Conservation (phyloP, 2,329 filamentous ascomycete species). For the Corinectria fuckeliana region DNA sequence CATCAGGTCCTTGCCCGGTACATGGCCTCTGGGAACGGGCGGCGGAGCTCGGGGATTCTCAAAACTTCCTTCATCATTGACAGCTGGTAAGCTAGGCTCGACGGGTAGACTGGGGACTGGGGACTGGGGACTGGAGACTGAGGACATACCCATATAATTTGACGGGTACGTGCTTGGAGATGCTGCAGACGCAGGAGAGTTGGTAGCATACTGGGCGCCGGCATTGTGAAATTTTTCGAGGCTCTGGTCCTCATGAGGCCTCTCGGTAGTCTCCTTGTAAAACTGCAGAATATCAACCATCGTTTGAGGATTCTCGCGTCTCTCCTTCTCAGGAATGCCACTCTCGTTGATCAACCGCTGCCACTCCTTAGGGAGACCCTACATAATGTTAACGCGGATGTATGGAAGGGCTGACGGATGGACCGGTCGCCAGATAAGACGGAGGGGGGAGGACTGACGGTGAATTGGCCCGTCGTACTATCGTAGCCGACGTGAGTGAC, state of each 20-base stretch:
- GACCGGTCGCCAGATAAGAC: constrained; percentile 20
- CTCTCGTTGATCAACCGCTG: constrained; percentile 94
- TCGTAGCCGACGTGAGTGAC: constrained; percentile 98
- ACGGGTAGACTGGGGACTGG: constrained; percentile 77
- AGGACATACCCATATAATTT: constrained; percentile 64
- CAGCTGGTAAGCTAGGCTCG: constrained; percentile 83
- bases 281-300: constrained; percentile 96
- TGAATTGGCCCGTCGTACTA: constrained; percentile 94
- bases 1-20: constrained; percentile 63
- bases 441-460: constrained; percentile 63
- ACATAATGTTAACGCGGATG: constrained; percentile 26
- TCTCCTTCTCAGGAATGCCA: constrained; percentile 94
- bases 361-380: constrained; percentile 98
- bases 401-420: constrained; percentile 18
- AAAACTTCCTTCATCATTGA: constrained; percentile 91
- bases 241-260: constrained; percentile 80
- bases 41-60: constrained; percentile 95
- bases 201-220: constrained; percentile 58
- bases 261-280: constrained; percentile 92
- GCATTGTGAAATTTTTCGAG: constrained; percentile 97
- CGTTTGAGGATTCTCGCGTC: constrained; percentile 93
- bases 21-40: constrained; percentile 72
- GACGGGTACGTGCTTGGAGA: constrained; percentile 62
- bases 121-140: constrained; percentile 72
- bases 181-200: constrained; percentile 52